Evolutionary conservation across 1,139 yeast genomes (phyloP).

Genomic region (Candida freyschussii): DNA sequence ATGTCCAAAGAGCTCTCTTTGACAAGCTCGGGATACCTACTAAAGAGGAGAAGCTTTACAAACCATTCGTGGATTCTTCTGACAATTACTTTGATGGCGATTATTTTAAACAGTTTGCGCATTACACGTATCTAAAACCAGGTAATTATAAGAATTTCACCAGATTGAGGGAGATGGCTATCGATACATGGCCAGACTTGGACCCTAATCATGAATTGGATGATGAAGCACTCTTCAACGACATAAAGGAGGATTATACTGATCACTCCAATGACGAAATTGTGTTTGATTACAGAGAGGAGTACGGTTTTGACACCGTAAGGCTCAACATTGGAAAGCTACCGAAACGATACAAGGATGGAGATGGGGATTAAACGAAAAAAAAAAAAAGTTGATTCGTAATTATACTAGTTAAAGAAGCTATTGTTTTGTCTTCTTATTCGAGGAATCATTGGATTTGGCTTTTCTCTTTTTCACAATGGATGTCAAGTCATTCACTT

Average conservation of each 20-base stretch:
- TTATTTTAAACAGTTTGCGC: constrained; percentile 17
- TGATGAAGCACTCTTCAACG: constrained; percentile 5
- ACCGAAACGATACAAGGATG: not conserved
- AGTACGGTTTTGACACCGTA: constrained; percentile 21
- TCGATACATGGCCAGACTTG: constrained; percentile 1
- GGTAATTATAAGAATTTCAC: constrained; percentile 8
- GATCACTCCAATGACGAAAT: constrained; percentile 5
- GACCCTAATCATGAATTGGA: not conserved
- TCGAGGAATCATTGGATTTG: constrained; percentile 12
- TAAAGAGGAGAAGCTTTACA: constrained; percentile 5
- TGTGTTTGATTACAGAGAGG: constrained; percentile 18
- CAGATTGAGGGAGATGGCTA: constrained; percentile 1
- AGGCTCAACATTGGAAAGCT: constrained; percentile 7
- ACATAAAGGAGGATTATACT: constrained; percentile 2
- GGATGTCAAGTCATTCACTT: constrained; percentile 52
- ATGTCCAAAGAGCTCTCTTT: constrained; percentile 41
- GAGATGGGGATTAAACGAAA: not conserved
- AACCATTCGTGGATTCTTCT: constrained; percentile 5
- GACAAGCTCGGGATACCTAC: constrained; percentile 10
- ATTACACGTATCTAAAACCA: constrained; percentile 10
- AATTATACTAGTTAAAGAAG: not conserved
- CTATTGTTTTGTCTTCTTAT: constrained; percentile 16
- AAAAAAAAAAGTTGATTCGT: not conserved
- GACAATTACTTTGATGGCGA: constrained; percentile 14
- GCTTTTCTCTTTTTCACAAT: constrained; percentile 50